phyloP scores from a whole-genome alignment of 1,139 yeast genomes.

The Candida frijolesensis region DNA sequence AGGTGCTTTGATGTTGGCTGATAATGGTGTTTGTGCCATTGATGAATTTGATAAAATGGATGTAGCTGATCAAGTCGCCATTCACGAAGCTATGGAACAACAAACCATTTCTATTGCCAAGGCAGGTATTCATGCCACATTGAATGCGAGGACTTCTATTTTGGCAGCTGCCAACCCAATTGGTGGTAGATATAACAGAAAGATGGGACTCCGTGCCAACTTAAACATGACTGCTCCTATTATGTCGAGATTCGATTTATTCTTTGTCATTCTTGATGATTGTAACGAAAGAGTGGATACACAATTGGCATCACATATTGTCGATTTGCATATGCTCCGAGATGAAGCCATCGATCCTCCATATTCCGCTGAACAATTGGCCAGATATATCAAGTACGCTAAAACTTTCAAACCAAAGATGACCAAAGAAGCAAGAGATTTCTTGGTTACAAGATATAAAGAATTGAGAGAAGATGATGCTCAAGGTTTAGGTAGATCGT shows the following conservation, averaged over 20 bases:
- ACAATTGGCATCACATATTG: conserved; percentile 89
- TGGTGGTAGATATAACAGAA: conserved; percentile 92
- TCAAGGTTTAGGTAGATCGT: conserved; percentile 82
- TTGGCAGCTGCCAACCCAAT: conserved; percentile 98
- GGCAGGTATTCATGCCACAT: conserved; percentile 97
- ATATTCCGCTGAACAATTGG: conserved; percentile 82
- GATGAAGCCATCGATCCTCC: conserved; percentile 94
- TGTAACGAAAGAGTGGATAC: conserved; percentile 91
- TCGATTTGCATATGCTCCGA: conserved; percentile 85
- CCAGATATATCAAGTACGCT: conserved; percentile 89
- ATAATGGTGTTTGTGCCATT: conserved; percentile 97
- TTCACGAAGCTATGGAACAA: conserved; percentile 99
- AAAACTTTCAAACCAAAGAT: conserved; percentile 89
- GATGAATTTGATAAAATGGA: conserved; percentile 99
- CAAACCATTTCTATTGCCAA: conserved; percentile 97
- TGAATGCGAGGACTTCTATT: conserved; percentile 94
- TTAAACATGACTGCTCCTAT: conserved; percentile 98
- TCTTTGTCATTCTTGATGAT: conserved; percentile 93
- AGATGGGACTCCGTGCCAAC: conserved; percentile 80
- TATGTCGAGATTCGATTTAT: conserved; percentile 96
- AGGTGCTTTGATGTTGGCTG: conserved; percentile 98
- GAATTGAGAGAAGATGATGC: conserved; percentile 91
- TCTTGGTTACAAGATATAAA: conserved; percentile 78
- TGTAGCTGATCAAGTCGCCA: conserved; percentile 92
- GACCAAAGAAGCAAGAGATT: conserved; percentile 79